Base-by-base conservation (phyloP, 2,329 filamentous ascomycete species). In the Penicillium sp. region DNA sequence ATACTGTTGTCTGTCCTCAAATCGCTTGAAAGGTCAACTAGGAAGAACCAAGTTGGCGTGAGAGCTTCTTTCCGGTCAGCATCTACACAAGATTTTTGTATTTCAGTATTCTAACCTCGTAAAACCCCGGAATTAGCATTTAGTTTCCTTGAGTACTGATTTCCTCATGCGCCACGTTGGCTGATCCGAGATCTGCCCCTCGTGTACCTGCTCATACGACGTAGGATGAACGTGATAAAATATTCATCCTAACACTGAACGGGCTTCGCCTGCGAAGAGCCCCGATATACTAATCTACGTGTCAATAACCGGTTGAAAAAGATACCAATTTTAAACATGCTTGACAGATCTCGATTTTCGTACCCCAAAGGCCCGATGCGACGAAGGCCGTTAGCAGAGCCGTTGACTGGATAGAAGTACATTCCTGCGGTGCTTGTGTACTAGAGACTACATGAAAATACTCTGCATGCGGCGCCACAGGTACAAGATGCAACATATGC, bases 261-360 rank as follows among this genome's bases (percentile, higher is more conserved):
- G 8, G 17, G 45, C n/a, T 8, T 15, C 22, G 4, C 6, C 8
- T 8, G 3, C 49, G 28, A 13, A 6, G n/a, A 4, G 9, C 15
- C 5, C 8, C 26, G 3, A 33, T 12, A 33, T 50, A 10, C 17
- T 38, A 19, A 3, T 8, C 2, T 44, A 10, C 15, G 30, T 60
- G 38, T 33, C 33, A 24, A 38, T 45, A 40, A 44, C 51, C 55
- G 50, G 30, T 59, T 35, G 28, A 59, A 47, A 19, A 30, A 61
- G 40, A 45, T 2, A 22, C 38, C 30, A 59, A 62, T 59, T 62
- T 49, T 37, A 37, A 62, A 54, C 28, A 15, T 33, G 19, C 24
- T 55, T 12, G 53, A 33, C 24, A 33, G 42, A 38, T 58, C 57
- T 35, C n/a, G 30, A 15, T 2, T 22, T 28, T n/a, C 60, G 53